Evolutionary conservation across 169 alveolate genomes (phyloP).

Genomic region (Plasmodium gonderi): DNA sequence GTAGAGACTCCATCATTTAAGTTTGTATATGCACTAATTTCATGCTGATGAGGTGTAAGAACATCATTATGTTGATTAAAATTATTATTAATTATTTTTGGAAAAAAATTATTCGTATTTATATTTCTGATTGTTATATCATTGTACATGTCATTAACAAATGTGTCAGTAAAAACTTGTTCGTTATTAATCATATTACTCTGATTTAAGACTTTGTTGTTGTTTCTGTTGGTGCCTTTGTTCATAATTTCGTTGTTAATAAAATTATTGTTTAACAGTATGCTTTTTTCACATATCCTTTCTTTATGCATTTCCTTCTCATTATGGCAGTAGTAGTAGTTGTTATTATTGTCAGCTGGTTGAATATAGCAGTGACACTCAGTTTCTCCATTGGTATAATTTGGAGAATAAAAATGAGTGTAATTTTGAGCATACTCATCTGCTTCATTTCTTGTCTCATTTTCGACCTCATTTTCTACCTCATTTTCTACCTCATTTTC

Average conservation of each 20-base stretch:
- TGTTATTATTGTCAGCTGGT: not conserved
- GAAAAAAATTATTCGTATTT: not conserved
- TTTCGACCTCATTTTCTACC: not conserved
- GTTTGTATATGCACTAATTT: not conserved
- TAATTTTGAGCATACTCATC: not conserved
- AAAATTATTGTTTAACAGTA: too few species aligned
- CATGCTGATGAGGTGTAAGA: not conserved
- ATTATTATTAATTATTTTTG: not conserved
- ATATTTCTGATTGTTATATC: not conserved
- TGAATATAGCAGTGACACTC: not conserved
- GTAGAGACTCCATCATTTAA: not conserved
- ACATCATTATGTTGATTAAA: constrained; percentile 1
- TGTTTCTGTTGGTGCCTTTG: not conserved
- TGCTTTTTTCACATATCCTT: not conserved
- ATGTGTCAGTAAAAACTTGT: not conserved
- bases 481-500: not conserved
- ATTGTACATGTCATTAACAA: not conserved
- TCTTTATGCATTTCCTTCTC: not conserved
- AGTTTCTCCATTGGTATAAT: not conserved
- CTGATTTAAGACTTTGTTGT: not conserved
- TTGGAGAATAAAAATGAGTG: too few species aligned
- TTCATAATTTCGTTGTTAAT: constrained; percentile 1
- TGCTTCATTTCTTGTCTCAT: not conserved
- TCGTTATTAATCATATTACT: not conserved
- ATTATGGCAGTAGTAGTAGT: not conserved